A percentile compares a stretch with the other conserved stretches of the same genome.
phyloP scores from a whole-genome alignment of 2,329 filamentous ascomycete genomes.

The Trichoderma aggressivum region DNA sequence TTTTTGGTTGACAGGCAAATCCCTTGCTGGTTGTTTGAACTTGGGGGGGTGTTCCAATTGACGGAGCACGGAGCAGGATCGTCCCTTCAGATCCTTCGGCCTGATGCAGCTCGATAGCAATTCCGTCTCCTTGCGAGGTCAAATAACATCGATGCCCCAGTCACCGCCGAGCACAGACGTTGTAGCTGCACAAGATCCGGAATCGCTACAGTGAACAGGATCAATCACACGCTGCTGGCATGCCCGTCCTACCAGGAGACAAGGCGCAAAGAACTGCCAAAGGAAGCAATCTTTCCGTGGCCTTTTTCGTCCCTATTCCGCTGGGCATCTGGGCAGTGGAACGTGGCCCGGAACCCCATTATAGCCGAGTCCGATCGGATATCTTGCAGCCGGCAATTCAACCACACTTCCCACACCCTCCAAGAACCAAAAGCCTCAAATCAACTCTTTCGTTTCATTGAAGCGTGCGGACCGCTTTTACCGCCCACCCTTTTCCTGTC shows the following conservation, averaged over 20 bases:
- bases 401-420: background rate
- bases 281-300: background rate
- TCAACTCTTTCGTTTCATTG: background rate
- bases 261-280: background rate
- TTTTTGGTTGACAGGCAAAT: background rate
- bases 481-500: background rate
- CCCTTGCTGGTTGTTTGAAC: background rate
- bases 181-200: background rate
- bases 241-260: background rate
- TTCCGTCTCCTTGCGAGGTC: background rate
- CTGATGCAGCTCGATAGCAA: background rate
- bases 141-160: background rate
- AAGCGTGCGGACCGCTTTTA: slow-evolving; percentile 2
- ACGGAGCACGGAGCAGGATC: background rate
- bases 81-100: background rate
- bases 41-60: background rate
- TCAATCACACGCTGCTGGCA: background rate
- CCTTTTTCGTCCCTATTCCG: background rate
- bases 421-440: background rate
- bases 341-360: background rate
- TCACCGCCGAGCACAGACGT: background rate
- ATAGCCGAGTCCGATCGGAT: slow-evolving; percentile 11
- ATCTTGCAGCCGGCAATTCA: slow-evolving; percentile 10
- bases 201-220: background rate
- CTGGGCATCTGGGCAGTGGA: background rate